These are phyloP conservation scores for Pseudoscleropodium purum DNA, from an alignment of 225 moss, liverwort and hornwort genomes.

Conservation along the genomic window DNA sequence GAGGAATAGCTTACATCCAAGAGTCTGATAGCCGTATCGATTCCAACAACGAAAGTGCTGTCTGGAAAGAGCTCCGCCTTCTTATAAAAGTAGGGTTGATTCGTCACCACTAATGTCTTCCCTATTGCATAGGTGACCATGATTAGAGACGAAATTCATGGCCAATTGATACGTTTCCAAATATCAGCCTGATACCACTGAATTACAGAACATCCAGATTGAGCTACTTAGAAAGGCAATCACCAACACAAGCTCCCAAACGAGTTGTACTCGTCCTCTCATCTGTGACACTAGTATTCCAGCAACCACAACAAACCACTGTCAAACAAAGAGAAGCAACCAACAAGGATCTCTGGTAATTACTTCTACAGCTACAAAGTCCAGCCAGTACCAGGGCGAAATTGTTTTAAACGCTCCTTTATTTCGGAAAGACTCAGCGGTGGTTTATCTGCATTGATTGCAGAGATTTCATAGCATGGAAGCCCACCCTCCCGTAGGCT, in stretches of 20 bases:
- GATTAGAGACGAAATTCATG: background rate
- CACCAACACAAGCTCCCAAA: background rate
- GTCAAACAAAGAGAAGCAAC: background rate
- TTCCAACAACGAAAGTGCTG: slow-evolving; percentile 91
- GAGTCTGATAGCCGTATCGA: slow-evolving; percentile 82
- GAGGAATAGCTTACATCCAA: slow-evolving; percentile 47
- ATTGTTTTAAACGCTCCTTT: slow-evolving; percentile 55
- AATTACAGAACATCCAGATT: background rate
- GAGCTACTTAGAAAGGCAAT: background rate
- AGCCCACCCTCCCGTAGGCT: slow-evolving; percentile 79
- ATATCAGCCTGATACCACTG: background rate
- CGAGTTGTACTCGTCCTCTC: background rate
- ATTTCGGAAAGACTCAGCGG: slow-evolving; percentile 53
- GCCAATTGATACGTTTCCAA: background rate
- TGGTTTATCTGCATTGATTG: slow-evolving; percentile 94
- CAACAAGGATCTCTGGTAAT: background rate
- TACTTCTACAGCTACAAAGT: background rate
- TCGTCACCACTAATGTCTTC: slow-evolving; percentile 12
- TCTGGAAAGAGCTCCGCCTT: slow-evolving; percentile 75
- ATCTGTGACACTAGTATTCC: background rate
- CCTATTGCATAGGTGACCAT: slow-evolving; percentile 19
- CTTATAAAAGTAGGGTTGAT: too few species aligned
- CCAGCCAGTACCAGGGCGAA: slow-evolving; percentile 41
- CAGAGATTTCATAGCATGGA: slow-evolving; percentile 83
- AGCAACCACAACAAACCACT: background rate